These are phyloP conservation scores for Shiraia sp. DNA, from an alignment of 2,329 filamentous ascomycete genomes.

Conservation along the genomic window DNA sequence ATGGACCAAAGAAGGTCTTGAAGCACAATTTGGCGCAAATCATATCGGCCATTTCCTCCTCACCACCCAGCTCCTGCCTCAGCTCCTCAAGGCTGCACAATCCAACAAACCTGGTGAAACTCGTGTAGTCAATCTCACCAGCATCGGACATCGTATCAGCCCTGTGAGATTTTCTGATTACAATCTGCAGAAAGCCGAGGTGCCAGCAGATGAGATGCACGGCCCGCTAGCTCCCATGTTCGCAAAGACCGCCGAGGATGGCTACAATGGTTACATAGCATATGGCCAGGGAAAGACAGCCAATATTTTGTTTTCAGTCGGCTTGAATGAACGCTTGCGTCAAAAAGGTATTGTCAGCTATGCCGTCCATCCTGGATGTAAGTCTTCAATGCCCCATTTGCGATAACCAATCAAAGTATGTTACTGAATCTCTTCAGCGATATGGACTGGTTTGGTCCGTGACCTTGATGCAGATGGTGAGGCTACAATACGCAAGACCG, in stretches of 20 bases:
- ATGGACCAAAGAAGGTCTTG: conserved; percentile 50
- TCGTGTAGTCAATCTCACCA: conserved; percentile 36
- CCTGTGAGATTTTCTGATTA: conserved; percentile 50
- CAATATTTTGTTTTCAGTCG: conserved; percentile 36
- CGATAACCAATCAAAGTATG: neutral
- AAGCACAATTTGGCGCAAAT: conserved; percentile 54
- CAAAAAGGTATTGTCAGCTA: conserved; percentile 31
- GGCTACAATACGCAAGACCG: conserved; percentile 27
- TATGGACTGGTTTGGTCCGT: conserved; percentile 33
- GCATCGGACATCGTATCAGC: conserved; percentile 32
- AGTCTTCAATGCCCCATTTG: no score
- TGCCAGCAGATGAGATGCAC: conserved; percentile 31
- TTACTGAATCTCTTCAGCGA: conserved; percentile 21
- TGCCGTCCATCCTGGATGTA: conserved; percentile 40
- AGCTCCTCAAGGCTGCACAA: conserved; percentile 36
- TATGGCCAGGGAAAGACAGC: conserved; percentile 40
- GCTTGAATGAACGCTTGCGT: conserved; percentile 21
- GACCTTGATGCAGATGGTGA: conserved; percentile 34
- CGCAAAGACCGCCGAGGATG: conserved; percentile 12
- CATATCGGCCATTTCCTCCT: conserved; percentile 55
- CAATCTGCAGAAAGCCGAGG: conserved; percentile 41
- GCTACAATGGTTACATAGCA: conserved; percentile 32
- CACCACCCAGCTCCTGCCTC: conserved; percentile 49
- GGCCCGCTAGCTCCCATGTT: conserved; percentile 23
- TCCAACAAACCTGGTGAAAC: conserved; percentile 35